Evolutionary conservation across 257 asterid genomes (phyloP).

Genomic region (Solanum dulcamara): DNA sequence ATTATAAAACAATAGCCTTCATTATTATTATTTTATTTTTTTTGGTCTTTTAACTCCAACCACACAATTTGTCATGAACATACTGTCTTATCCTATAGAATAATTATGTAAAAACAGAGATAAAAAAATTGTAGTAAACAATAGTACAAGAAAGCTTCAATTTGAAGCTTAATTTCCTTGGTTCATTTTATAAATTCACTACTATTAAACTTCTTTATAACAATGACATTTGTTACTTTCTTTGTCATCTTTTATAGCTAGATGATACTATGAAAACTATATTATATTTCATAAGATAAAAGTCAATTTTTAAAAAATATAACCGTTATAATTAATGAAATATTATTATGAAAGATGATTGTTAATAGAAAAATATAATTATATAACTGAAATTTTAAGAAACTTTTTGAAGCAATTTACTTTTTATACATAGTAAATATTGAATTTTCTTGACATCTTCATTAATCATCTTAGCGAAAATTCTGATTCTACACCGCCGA

Average conservation of each 20-base stretch:
- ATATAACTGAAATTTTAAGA: background rate
- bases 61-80: background rate
- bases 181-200: background rate
- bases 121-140: background rate
- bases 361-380: rapidly evolving
- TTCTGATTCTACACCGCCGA: background rate
- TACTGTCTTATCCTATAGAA: background rate
- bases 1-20: background rate
- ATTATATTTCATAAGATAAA: background rate
- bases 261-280: too few species aligned
- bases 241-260: background rate
- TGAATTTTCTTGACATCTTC: rapidly evolving
- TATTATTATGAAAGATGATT: background rate
- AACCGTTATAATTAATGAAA: background rate
- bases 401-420: background rate
- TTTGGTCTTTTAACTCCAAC: background rate
- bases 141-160: background rate
- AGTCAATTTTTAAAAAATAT: background rate
- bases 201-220: background rate
- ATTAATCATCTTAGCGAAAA: background rate
- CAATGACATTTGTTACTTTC: background rate
- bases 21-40: background rate
- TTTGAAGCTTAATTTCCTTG: background rate
- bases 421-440: background rate
- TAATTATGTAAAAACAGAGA: background rate